Evolutionary conservation across 441 rosid species (phyloP).

Genomic region (Heliophila coronopifolia): DNA sequence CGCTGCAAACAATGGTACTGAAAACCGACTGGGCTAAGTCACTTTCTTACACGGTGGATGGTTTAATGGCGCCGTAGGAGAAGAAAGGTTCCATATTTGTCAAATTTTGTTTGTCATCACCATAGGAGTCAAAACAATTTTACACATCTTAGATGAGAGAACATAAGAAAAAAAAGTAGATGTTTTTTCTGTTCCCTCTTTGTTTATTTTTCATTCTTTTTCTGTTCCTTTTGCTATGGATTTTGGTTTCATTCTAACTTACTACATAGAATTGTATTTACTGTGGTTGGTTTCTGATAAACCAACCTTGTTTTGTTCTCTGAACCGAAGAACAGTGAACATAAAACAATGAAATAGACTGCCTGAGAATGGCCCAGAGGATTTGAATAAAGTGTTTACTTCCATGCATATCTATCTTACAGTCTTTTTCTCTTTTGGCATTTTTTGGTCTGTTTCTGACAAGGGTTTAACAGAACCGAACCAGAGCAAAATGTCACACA

Average conservation of each 20-base stretch:
- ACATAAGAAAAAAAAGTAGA: conserved; percentile 24
- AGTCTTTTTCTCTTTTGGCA: background rate
- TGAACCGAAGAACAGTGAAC: conserved; percentile 19
- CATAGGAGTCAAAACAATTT: conserved; percentile 18
- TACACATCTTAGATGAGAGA: conserved; percentile 28
- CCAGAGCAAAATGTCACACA: conserved; percentile 1
- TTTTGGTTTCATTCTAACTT: conserved; percentile 27
- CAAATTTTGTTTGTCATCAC: conserved; percentile 25
- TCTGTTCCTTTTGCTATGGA: conserved; percentile 6
- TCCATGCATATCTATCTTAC: background rate
- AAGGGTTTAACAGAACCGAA: background rate
- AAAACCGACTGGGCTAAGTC: conserved; percentile 96
- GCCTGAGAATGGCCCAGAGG: conserved; percentile 4
- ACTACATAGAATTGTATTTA: conserved; percentile 27
- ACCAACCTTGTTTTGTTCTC: conserved; percentile 21
- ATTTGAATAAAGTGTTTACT: conserved; percentile 27
- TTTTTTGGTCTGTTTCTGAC: background rate
- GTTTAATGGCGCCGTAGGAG: conserved; percentile 84
- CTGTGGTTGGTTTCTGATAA: conserved; percentile 21
- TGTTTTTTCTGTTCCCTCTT: conserved; percentile 22
- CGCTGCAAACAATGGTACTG: conserved; percentile 78
- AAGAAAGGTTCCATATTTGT: conserved; percentile 18
- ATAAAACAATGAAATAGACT: conserved; percentile 13
- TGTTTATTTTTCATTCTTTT: conserved; percentile 23
- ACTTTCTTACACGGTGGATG: conserved; percentile 91